Percentiles rank a stretch among this genome's conserved stretches.
Evolutionary conservation across 225 moss, liverwort and hornwort genomes (phyloP).

Genomic region (Sphagnum contortum): DNA sequence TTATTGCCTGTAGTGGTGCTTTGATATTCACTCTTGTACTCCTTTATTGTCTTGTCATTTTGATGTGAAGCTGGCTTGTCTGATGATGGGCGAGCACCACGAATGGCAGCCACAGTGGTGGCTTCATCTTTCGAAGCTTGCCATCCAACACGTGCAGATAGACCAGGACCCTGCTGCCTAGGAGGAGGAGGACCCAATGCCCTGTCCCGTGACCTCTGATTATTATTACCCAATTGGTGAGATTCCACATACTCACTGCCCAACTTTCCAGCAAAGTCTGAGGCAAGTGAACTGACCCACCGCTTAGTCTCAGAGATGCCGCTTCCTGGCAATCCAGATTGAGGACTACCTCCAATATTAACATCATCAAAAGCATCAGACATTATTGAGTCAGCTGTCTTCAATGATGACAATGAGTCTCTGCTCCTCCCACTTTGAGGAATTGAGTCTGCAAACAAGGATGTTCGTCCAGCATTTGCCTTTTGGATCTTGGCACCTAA

Average conservation of each 20-base stretch:
- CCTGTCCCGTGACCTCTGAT: conserved; percentile 36
- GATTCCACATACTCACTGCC: conserved; percentile 31
- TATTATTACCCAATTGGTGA: conserved; percentile 35
- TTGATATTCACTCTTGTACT: conserved; percentile 2
- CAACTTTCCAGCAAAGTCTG: conserved; percentile 14
- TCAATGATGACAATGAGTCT: conserved; percentile 15
- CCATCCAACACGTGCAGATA: conserved; percentile 58
- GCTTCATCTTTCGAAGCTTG: conserved; percentile 77
- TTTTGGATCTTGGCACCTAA: conserved; percentile 40
- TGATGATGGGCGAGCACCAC: conserved; percentile 29
- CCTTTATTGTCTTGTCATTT: conserved; percentile 21
- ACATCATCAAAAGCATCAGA: conserved; percentile 14
- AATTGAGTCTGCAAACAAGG: neutral
- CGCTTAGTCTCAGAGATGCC: conserved; percentile 12
- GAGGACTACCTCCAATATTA: conserved; percentile 5
- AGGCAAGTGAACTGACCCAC: conserved; percentile 2
- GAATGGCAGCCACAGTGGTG: conserved; percentile 59
- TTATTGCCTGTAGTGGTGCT: neutral
- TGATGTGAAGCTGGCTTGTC: conserved; percentile 4
- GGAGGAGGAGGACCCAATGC: conserved; percentile 1
- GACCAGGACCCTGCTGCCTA: conserved; percentile 44
- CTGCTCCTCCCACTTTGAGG: conserved; percentile 11
- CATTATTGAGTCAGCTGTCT: conserved; percentile 20
- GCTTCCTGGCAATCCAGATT: conserved; percentile 9
- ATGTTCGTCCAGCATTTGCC: conserved; percentile 2